Percentiles rank a stretch among this genome's conserved stretches.
phyloP scores from a whole-genome alignment of 1,284 basidiomycete species.

The Cutaneotrichosporon cutaneum region DNA sequence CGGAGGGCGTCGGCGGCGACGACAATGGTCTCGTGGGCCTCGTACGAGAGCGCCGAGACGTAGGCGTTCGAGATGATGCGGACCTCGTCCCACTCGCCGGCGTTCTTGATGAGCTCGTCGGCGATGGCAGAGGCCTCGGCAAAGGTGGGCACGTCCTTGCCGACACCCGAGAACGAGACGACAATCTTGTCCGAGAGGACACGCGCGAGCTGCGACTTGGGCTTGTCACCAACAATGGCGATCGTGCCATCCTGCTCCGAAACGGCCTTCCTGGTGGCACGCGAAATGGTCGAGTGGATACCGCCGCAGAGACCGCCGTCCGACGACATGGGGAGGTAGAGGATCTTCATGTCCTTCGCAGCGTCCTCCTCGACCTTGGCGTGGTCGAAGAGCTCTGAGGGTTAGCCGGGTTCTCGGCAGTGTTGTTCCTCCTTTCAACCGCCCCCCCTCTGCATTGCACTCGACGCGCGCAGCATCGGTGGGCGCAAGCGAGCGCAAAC shows the following conservation, averaged over 20 bases:
- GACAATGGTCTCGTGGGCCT: conserved; percentile 72
- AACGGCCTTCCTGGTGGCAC: conserved; percentile 72
- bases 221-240: conserved; percentile 95
- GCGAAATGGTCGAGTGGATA: conserved; percentile 97
- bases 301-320: conserved; percentile 99
- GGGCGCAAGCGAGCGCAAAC: neutral
- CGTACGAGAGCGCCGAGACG: conserved; percentile 90
- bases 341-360: conserved; percentile 64
- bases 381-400: conserved; percentile 77
- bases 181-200: conserved; percentile 66
- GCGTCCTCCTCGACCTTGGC: conserved; percentile 50
- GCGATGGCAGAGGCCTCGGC: conserved; percentile 92
- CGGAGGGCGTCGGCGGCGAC: conserved; percentile 76
- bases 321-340: conserved; percentile 91
- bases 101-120: conserved; percentile 85
- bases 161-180: conserved; percentile 95
- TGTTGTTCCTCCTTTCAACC: neutral
- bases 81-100: conserved; percentile 80
- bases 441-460: neutral
- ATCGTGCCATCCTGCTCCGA: conserved; percentile 64
- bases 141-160: conserved; percentile 95
- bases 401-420: neutral
- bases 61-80: conserved; percentile 95
- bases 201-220: conserved; percentile 86
- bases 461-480: neutral